These are phyloP conservation scores for Mucor velutinosus DNA, from an alignment of 371 early-diverging fungal genomes.

Conservation along the genomic window DNA sequence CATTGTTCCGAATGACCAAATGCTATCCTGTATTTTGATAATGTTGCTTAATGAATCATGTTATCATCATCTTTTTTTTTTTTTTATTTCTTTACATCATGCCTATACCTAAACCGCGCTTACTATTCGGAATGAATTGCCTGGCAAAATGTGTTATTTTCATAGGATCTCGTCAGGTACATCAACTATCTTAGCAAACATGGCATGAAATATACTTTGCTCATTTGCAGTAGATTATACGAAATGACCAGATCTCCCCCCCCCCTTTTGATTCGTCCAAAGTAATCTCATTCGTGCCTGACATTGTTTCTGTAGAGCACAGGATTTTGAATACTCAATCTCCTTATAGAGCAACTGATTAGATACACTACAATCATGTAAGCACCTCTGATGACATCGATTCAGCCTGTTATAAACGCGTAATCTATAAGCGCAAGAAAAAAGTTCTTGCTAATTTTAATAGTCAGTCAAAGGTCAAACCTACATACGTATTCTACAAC, in stretches of 20 bases:
- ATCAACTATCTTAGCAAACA: too few species aligned
- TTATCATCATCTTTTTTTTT: background rate
- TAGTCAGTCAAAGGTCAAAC: conserved; percentile 1
- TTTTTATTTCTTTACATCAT: background rate
- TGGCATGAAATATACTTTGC: too few species aligned
- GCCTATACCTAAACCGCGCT: too few species aligned
- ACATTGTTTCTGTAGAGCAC: background rate
- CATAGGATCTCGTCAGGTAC: too few species aligned
- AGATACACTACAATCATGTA: background rate
- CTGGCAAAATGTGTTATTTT: too few species aligned
- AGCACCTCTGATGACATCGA: background rate
- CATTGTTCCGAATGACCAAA: background rate
- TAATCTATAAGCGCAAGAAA: background rate
- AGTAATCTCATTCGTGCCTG: background rate
- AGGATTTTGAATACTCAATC: background rate
- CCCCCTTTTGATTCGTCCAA: too few species aligned
- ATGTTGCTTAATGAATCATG: background rate
- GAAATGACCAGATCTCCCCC: too few species aligned
- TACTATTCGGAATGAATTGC: too few species aligned
- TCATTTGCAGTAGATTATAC: too few species aligned
- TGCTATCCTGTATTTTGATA: background rate
- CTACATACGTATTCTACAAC: background rate
- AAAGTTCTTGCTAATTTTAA: background rate
- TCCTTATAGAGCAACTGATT: background rate
- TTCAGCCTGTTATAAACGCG: background rate